These are phyloP conservation scores for Saturnispora zaruensis DNA, from an alignment of 805 yeast species.

Conservation along the genomic window DNA sequence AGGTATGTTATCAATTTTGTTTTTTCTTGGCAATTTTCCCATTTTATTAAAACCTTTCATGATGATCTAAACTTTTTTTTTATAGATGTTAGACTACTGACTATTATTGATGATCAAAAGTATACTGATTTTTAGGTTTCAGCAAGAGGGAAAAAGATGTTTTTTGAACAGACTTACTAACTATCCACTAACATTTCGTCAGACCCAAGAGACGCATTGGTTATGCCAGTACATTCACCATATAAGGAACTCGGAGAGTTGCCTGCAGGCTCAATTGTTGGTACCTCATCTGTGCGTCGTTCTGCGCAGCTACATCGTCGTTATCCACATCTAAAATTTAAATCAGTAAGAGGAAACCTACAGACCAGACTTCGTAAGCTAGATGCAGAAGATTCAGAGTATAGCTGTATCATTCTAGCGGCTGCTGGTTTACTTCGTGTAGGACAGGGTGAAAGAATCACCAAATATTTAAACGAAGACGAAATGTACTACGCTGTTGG, in stretches of 20 bases:
- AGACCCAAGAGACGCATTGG: slow-evolving; percentile 89
- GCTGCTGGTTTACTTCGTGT: slow-evolving; percentile 83
- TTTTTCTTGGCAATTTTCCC: neutral
- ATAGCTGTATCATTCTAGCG: slow-evolving; percentile 72
- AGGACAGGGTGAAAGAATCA: slow-evolving; percentile 66
- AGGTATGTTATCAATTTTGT: slow-evolving; percentile 26
- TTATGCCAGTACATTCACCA: slow-evolving; percentile 58
- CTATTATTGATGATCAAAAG: slow-evolving; percentile 24
- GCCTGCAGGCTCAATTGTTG: slow-evolving; percentile 81
- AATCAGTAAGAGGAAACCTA: slow-evolving; percentile 77
- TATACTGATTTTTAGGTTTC: slow-evolving; percentile 15
- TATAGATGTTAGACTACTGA: slow-evolving; percentile 34
- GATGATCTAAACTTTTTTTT: slow-evolving; percentile 26
- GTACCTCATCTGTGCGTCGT: slow-evolving; percentile 90
- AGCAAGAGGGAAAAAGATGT: neutral
- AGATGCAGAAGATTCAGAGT: slow-evolving; percentile 56
- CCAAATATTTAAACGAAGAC: slow-evolving; percentile 58
- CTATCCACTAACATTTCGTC: slow-evolving; percentile 11
- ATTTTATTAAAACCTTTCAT: slow-evolving; percentile 4
- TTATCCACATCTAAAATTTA: slow-evolving; percentile 69
- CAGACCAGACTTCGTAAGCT: slow-evolving; percentile 76
- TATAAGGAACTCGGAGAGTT: slow-evolving; percentile 62
- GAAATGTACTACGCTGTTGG: slow-evolving; percentile 96
- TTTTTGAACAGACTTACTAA: neutral
- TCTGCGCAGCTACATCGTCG: slow-evolving; percentile 80